Evolutionary conservation across 805 yeast genomes (phyloP), one percentile per base, ranked within the genome.

Genomic region (Hanseniaspora jakobsenii): DNA sequence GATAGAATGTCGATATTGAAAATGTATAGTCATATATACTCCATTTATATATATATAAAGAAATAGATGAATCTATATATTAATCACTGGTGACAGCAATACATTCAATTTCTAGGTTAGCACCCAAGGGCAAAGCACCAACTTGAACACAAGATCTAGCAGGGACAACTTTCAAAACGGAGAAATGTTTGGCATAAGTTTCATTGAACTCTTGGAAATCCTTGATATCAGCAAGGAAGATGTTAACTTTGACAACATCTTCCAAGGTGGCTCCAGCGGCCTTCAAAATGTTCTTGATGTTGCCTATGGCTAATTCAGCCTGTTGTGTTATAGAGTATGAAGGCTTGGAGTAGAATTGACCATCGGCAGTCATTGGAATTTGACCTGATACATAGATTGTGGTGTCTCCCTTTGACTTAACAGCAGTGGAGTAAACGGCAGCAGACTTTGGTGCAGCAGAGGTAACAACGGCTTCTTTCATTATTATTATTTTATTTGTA

Each of bases 101-200:
- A 47, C 78, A 81, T 67, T 85, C 95, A 65, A 85, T 72, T 67
- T 85, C 95, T 52, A 61, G 70, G 48, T 72, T 78, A 51, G 76
- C 81, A 48, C 85, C 85, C 59, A 85, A 72, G 46, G 95, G 95
- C 53, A 85, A 77, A 52, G 72, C 75, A 64, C 75, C 77, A 52
- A 84, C 94, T 36, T 94, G 94, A 54, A 85, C 89, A 69, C 94
- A 85, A 2, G 94, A 80, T 72, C 95, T 81, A 29, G 95, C 94
- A 36, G 95, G 95, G 19, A 37, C 23, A 28, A 37, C 40, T 61
- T 77, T 78, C 65, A 76, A 82, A 34, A 64, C 66, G 56, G 59
- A 68, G 67, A 81, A 81, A 63, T 78, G 77, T 60, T 74, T 55
- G 24, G 72, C 72, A 64, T 85, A 85, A 44, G 80, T 87, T 53